Conservation (phyloP, 106 monocot genomes). For the Agapanthus africanus region DNA sequence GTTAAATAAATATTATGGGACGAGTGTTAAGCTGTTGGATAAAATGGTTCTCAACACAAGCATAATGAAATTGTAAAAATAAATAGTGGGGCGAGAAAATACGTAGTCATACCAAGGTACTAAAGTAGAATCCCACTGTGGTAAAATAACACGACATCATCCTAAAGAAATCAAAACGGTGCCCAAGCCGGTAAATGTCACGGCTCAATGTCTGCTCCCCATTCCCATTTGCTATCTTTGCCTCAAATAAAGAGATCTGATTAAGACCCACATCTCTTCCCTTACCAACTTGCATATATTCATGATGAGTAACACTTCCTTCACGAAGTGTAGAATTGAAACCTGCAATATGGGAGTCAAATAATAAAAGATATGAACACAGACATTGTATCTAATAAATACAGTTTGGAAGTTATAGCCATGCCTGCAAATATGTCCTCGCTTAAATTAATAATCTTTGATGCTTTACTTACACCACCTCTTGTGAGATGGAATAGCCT, state of each 20-base stretch:
- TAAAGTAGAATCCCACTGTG: conserved; percentile 85
- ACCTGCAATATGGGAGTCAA: conserved; percentile 31
- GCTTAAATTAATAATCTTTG: conserved; percentile 85
- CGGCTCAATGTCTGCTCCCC: conserved; percentile 94
- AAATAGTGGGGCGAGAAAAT: background rate
- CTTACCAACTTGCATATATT: conserved; percentile 94
- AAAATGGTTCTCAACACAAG: background rate
- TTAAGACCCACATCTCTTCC: conserved; percentile 96
- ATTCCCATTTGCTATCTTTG: conserved; percentile 93
- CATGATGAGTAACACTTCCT: conserved; percentile 93
- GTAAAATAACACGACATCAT: conserved; percentile 97
- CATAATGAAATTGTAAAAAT: too few relatives aligned
- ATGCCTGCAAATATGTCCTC: conserved; percentile 92
- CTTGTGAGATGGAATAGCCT: conserved; percentile 85
- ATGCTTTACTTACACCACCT: conserved; percentile 92
- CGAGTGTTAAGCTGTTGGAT: background rate
- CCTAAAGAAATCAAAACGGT: conserved; percentile 95
- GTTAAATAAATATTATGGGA: background rate
- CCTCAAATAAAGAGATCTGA: conserved; percentile 94
- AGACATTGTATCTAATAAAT: background rate
- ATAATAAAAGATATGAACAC: background rate
- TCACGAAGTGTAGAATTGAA: conserved; percentile 91
- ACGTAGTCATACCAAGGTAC: conserved; percentile 58
- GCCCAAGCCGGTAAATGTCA: conserved; percentile 84
- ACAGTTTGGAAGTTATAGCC: conserved; percentile 1